phyloP scores from a whole-genome alignment of 306 rosid genomes.

The Cucumis hystrix region DNA sequence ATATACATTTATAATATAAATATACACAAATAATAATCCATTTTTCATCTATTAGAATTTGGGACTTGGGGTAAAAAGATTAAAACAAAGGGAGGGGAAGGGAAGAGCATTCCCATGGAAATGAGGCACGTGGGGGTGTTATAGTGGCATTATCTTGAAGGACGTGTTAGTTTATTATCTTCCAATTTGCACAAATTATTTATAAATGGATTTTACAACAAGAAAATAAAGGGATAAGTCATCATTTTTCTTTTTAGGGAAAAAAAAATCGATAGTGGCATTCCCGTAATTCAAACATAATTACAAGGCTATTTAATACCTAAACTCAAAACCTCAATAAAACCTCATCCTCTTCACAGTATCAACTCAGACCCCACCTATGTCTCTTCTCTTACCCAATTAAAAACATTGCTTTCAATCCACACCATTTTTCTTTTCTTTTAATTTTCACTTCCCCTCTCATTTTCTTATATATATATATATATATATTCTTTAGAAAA shows the following conservation, averaged over 20 bases:
- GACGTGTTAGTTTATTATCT: not conserved
- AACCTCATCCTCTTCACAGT: conserved; percentile 1
- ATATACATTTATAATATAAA: no score
- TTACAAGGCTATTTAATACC: not conserved
- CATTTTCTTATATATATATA: not conserved
- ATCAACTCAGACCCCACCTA: conserved; percentile 1
- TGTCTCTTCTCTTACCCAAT: not conserved
- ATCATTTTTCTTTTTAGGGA: not conserved
- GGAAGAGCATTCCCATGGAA: not conserved
- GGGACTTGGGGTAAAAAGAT: no score
- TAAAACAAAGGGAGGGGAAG: not conserved
- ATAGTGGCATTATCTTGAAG: not conserved
- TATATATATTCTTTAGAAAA: no score
- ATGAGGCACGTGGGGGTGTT: not conserved
- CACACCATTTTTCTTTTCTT: not conserved
- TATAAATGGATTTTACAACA: no score
- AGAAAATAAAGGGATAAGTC: not conserved
- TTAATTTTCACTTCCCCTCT: no score
- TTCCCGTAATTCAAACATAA: not conserved
- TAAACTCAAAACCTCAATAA: conserved; percentile 1
- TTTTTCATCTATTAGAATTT: no score
- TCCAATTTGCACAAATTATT: not conserved
- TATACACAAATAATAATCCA: no score
- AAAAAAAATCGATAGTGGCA: not conserved
- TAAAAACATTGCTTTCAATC: not conserved